Evolutionary conservation across 805 yeast species (phyloP).

Genomic region (Blastobotrys mokoenaii): DNA sequence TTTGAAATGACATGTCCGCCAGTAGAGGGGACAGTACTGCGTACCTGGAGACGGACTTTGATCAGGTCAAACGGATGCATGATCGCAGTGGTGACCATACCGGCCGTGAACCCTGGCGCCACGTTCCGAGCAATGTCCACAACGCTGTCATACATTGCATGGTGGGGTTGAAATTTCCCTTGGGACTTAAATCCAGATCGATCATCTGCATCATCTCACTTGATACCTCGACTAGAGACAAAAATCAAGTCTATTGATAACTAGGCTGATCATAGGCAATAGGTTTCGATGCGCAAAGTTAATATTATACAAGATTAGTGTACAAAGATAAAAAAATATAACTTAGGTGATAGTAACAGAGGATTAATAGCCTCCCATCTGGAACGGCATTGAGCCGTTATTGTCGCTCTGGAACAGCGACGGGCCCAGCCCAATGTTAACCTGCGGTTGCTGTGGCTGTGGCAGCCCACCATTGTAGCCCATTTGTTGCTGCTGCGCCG

Average conservation of each 20-base stretch:
- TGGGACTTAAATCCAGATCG: background rate
- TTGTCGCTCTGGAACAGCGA: constrained; percentile 7
- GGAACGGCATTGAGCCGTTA: constrained; percentile 6
- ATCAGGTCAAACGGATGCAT: constrained; percentile 88
- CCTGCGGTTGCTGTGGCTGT: constrained; percentile 5
- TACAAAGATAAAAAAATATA: no score
- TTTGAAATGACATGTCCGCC: constrained; percentile 6
- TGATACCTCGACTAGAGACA: no score
- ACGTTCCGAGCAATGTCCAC: background rate
- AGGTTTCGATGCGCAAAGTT: no score
- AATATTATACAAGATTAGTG: no score
- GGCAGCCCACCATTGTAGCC: background rate
- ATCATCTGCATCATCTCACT: no score
- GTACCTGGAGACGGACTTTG: constrained; percentile 75
- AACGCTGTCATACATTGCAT: background rate
- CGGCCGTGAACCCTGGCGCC: constrained; percentile 66
- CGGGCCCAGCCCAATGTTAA: constrained; percentile 3
- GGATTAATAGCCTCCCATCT: constrained; percentile 8
- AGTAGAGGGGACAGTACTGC: constrained; percentile 16
- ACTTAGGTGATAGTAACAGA: background rate
- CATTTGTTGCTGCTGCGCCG: constrained; percentile 3
- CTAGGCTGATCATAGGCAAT: no score
- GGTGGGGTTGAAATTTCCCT: background rate
- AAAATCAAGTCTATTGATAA: no score
- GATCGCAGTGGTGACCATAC: constrained; percentile 65